Evolutionary conservation across 169 alveolate species (phyloP).

Genomic region (Plasmodium adleri): DNA sequence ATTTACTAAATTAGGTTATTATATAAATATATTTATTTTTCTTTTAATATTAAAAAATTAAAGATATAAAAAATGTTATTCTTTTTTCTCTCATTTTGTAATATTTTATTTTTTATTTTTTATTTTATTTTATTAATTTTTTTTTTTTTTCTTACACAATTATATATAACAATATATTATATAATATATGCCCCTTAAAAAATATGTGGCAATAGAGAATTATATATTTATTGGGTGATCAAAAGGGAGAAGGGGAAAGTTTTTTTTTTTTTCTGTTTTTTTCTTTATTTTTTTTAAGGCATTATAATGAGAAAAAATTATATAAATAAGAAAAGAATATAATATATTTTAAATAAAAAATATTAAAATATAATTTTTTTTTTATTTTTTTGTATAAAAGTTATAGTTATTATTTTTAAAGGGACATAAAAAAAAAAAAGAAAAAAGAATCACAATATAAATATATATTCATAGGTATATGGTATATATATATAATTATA

Average conservation of each 20-base stretch:
- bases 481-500: no score
- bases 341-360: background rate
- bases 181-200: background rate
- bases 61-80: no score
- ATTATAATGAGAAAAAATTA: background rate
- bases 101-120: no score
- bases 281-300: background rate
- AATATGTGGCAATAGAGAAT: background rate
- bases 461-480: no score
- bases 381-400: no score
- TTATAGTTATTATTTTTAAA: no score
- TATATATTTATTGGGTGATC: conserved; percentile 23
- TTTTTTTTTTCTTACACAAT: background rate
- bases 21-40: no score
- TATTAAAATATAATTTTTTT: background rate
- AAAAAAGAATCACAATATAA: no score
- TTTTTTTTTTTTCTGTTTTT: background rate
- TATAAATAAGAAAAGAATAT: background rate
- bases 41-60: no score
- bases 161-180: background rate
- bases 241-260: conserved; percentile 38
- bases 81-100: no score
- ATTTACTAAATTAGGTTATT: no score
- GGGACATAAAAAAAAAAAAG: no score
- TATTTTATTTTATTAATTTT: background rate